phyloP scores from a whole-genome alignment of 495 filamentous ascomycete species.

The Copromyces sp. region DNA sequence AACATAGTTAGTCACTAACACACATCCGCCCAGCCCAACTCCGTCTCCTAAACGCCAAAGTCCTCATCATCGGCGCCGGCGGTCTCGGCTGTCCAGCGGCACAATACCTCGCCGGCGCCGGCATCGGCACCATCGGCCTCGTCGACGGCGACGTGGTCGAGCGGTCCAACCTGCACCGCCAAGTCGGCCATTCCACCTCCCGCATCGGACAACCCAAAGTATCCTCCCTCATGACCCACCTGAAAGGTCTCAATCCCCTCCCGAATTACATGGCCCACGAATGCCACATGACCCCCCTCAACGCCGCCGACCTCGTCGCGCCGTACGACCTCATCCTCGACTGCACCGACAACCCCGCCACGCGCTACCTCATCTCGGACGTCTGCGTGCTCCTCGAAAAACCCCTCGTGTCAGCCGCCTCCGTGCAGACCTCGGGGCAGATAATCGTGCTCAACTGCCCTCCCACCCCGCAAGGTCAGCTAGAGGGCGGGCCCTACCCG shows the following conservation, averaged over 20 bases:
- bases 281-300: constrained; percentile 51
- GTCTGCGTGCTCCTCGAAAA: constrained; percentile 69
- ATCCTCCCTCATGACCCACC: constrained; percentile 59
- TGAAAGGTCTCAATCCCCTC: constrained; percentile 58
- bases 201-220: constrained; percentile 75
- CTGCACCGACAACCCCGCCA: constrained; percentile 85
- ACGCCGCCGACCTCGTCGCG: constrained; percentile 51
- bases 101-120: constrained; percentile 79
- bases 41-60: constrained; percentile 53
- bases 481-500: constrained; percentile 29
- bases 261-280: constrained; percentile 51
- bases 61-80: constrained; percentile 85
- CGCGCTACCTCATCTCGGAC: constrained; percentile 89
- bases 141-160: constrained; percentile 86
- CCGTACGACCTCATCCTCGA: constrained; percentile 80
- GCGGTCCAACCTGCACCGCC: constrained; percentile 83
- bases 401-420: constrained; percentile 79
- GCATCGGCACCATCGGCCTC: constrained; percentile 72
- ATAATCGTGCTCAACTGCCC: constrained; percentile 73
- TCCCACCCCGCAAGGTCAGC: constrained; percentile 31
- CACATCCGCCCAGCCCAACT: constrained; percentile 54
- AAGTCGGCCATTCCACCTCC: constrained; percentile 65
- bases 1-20: constrained; percentile 2
- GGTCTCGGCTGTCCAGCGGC: constrained; percentile 89
- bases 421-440: constrained; percentile 78